phyloP scores from a whole-genome alignment of 495 filamentous ascomycete species.

The Penicillium simplicissimum region DNA sequence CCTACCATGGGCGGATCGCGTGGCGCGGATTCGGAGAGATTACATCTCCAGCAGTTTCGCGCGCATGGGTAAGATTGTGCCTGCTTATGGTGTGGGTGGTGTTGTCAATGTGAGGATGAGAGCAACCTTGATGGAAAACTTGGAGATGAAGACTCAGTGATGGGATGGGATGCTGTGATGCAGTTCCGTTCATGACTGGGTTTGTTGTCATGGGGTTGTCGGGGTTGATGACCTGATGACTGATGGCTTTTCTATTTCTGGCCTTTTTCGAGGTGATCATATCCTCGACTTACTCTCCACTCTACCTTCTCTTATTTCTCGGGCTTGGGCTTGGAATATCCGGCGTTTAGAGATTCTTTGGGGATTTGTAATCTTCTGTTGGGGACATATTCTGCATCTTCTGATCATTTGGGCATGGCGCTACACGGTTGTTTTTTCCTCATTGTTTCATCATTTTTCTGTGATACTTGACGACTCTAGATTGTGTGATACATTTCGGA shows the following conservation, averaged over 20 bases:
- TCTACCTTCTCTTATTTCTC: background rate
- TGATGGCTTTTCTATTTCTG: background rate
- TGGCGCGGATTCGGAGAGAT: slow-evolving; percentile 66
- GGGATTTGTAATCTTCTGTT: background rate
- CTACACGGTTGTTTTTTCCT: background rate
- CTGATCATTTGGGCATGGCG: slow-evolving; percentile 1
- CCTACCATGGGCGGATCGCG: slow-evolving; percentile 57
- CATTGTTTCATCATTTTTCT: no score
- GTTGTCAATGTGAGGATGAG: slow-evolving; percentile 82
- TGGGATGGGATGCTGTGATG: background rate
- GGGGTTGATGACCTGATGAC: slow-evolving; percentile 6
- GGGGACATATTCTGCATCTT: slow-evolving; percentile 2
- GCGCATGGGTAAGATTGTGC: slow-evolving; percentile 86
- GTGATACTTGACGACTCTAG: background rate
- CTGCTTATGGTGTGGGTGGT: slow-evolving; percentile 90
- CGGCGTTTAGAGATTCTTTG: background rate
- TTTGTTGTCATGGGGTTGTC: background rate
- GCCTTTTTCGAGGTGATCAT: background rate
- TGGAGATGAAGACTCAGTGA: slow-evolving; percentile 37
- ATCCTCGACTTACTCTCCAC: slow-evolving; percentile 4
- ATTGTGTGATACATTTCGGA: slow-evolving; percentile 6
- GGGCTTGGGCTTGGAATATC: background rate
- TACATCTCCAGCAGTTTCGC: slow-evolving; percentile 77
- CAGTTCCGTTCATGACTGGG: background rate
- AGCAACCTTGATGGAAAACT: slow-evolving; percentile 52